Percentiles rank a stretch among this genome's conserved stretches.
Evolutionary conservation across 2,329 filamentous ascomycete species (phyloP).

Genomic region (Colletotrichum sp.): DNA sequence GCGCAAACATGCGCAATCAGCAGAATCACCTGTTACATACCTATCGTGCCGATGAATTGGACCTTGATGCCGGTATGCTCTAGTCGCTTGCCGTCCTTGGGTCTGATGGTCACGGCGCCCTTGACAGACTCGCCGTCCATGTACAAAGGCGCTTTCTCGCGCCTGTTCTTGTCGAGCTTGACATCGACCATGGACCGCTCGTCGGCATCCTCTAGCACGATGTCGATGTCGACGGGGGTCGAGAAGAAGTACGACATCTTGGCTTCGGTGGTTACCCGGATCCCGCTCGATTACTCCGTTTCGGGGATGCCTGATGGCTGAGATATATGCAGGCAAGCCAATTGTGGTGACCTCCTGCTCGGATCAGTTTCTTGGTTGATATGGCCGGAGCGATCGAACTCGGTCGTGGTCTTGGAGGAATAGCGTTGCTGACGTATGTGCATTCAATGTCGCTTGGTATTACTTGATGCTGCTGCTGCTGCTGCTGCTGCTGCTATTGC

Average conservation of each 20-base stretch:
- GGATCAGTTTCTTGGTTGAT: background rate
- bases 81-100: slow-evolving; percentile 96
- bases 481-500: background rate
- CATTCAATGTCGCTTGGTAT: background rate
- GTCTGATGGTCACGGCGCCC: slow-evolving; percentile 90
- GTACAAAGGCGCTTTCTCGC: slow-evolving; percentile 95
- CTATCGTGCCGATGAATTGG: slow-evolving; percentile 98
- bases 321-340: background rate
- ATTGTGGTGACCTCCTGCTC: background rate
- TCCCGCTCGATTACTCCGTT: slow-evolving; percentile 1
- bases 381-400: background rate
- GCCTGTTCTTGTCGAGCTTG: slow-evolving; percentile 97
- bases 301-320: background rate
- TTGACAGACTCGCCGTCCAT: slow-evolving; percentile 99
- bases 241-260: slow-evolving; percentile 98
- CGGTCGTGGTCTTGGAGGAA: background rate
- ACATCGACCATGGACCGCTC: slow-evolving; percentile 95
- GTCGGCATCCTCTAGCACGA: slow-evolving; percentile 94
- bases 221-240: slow-evolving; percentile 97
- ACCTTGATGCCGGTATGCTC: slow-evolving; percentile 99
- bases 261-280: slow-evolving; percentile 20
- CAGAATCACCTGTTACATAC: slow-evolving; percentile 51
- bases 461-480: background rate
- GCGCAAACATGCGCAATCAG: background rate
- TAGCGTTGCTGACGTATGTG: slow-evolving; percentile 17